Percentiles rank a stretch among this genome's conserved stretches.
Conservation (phyloP, 306 rosid genomes). For the Medicago truncatula region DNA sequence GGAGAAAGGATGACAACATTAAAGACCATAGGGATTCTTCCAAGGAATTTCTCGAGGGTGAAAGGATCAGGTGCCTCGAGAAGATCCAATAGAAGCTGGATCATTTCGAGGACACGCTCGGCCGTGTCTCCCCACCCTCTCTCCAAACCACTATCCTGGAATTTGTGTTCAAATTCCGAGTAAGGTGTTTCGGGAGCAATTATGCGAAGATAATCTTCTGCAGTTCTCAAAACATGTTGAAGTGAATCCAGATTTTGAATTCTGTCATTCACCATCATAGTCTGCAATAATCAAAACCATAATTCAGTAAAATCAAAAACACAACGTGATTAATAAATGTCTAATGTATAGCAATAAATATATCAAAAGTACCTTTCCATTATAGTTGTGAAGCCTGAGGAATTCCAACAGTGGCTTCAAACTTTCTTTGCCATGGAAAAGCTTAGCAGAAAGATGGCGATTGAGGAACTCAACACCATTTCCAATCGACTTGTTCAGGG, state of each 20-base stretch:
- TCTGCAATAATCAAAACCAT: slow-evolving; percentile 54
- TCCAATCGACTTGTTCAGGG: slow-evolving; percentile 91
- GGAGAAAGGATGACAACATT: slow-evolving; percentile 97
- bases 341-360: neutral
- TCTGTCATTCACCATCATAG: slow-evolving; percentile 86
- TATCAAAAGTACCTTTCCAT: slow-evolving; percentile 70
- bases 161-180: slow-evolving; percentile 64
- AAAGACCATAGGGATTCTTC: slow-evolving; percentile 94
- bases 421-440: slow-evolving; percentile 97
- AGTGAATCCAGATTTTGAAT: slow-evolving; percentile 73
- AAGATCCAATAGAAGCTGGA: slow-evolving; percentile 90
- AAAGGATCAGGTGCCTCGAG: slow-evolving; percentile 97
- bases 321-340: neutral
- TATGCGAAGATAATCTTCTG: slow-evolving; percentile 69
- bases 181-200: slow-evolving; percentile 67
- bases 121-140: slow-evolving; percentile 97
- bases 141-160: slow-evolving; percentile 87
- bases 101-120: slow-evolving; percentile 79
- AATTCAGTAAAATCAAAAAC: slow-evolving; percentile 25
- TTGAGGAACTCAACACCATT: slow-evolving; percentile 98
- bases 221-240: slow-evolving; percentile 81
- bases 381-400: slow-evolving; percentile 83
- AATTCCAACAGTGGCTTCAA: slow-evolving; percentile 89
- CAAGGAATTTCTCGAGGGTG: slow-evolving; percentile 90
- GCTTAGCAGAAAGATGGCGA: slow-evolving; percentile 98